These are phyloP conservation scores for Hymenoscyphus salicellus DNA, from an alignment of 2,329 filamentous ascomycete genomes.

Conservation along the genomic window DNA sequence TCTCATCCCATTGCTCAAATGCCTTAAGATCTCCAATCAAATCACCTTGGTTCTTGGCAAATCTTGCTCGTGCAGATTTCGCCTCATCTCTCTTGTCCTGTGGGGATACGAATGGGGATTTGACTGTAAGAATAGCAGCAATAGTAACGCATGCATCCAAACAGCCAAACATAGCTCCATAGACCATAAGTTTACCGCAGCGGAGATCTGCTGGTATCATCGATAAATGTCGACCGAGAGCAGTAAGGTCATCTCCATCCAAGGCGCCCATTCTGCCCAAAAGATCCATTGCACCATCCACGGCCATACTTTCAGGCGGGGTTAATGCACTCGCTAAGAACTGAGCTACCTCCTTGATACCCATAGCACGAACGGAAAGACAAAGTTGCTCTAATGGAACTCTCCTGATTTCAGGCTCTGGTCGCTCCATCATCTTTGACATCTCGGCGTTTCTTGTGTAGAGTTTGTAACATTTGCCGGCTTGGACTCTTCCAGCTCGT, in stretches of 20 bases:
- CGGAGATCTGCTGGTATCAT: conserved; percentile 92
- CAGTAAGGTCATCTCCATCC: conserved; percentile 81
- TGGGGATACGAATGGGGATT: conserved; percentile 82
- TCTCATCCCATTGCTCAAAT: conserved; percentile 76
- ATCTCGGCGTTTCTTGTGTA: conserved; percentile 82
- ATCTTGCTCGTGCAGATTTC: conserved; percentile 70
- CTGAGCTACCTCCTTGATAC: conserved; percentile 71
- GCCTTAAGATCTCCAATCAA: conserved; percentile 82
- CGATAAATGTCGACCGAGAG: conserved; percentile 86
- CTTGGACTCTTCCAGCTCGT: conserved; percentile 87
- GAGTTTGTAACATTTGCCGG: conserved; percentile 90
- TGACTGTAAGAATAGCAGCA: conserved; percentile 85
- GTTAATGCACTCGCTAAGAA: conserved; percentile 88
- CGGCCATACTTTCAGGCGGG: conserved; percentile 78
- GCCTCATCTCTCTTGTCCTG: conserved; percentile 79
- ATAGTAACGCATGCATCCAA: conserved; percentile 85
- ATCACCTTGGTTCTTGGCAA: conserved; percentile 78
- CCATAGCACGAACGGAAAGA: conserved; percentile 92
- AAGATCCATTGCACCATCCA: conserved; percentile 78
- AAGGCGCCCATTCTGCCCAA: conserved; percentile 84
- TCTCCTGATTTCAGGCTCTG: conserved; percentile 88
- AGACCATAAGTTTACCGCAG: conserved; percentile 92
- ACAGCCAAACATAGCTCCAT: conserved; percentile 89
- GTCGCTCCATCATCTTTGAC: conserved; percentile 78
- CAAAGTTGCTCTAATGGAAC: conserved; percentile 94